phyloP scores from a whole-genome alignment of 2,329 filamentous ascomycete genomes.

The Neocatenulostroma microsporum region DNA sequence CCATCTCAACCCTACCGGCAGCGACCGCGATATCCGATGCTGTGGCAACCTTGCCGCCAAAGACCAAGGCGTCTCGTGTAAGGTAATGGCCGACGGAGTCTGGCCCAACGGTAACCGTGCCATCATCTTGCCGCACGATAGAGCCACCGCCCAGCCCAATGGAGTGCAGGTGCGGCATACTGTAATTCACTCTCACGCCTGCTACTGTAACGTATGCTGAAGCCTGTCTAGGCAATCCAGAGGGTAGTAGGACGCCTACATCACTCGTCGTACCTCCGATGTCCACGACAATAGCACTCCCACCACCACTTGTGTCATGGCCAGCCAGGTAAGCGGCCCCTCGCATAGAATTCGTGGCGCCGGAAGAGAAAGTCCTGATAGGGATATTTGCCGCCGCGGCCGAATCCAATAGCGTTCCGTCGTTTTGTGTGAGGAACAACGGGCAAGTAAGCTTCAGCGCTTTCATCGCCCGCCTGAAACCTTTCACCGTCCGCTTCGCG shows the following conservation, averaged over 20 bases:
- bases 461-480: constrained; percentile 41
- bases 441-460: constrained; percentile 40
- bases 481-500: constrained; percentile 39
- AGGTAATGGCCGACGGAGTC: constrained; percentile 50
- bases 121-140: constrained; percentile 29
- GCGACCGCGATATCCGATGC: constrained; percentile 46
- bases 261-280: constrained; percentile 61
- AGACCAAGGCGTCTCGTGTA: constrained; percentile 41
- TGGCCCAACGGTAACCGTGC: constrained; percentile 44
- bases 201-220: constrained; percentile 54
- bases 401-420: constrained; percentile 44
- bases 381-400: constrained; percentile 41
- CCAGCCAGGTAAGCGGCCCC: constrained; percentile 51
- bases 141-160: constrained; percentile 53
- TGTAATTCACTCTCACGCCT: constrained; percentile 50
- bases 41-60: constrained; percentile 48
- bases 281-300: constrained; percentile 50
- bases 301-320: constrained; percentile 21
- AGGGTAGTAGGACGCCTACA: constrained; percentile 51
- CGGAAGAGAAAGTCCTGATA: constrained; percentile 46
- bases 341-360: constrained; percentile 48
- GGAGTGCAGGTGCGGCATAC: constrained; percentile 42
- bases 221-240: constrained; percentile 55
- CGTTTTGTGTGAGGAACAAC: constrained; percentile 47
- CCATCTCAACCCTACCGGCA: constrained; percentile 20